These are phyloP conservation scores for Eucalyptus dawsonii DNA, from an alignment of 345 rosid genomes.

Conservation along the genomic window DNA sequence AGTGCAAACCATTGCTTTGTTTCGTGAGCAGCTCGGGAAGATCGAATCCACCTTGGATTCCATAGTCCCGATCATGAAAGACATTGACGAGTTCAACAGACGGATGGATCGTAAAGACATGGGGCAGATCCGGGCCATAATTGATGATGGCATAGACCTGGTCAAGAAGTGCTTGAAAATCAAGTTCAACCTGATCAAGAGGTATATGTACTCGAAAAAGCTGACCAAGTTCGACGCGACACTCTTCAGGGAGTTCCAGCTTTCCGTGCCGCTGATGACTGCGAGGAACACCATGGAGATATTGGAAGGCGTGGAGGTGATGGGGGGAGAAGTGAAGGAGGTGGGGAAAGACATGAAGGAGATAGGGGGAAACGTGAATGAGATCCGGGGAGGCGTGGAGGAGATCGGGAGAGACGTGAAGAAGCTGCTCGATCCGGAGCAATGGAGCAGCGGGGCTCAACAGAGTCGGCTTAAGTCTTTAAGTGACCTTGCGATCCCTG, in stretches of 20 bases:
- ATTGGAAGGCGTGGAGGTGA: not conserved
- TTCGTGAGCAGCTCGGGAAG: not conserved
- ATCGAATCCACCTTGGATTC: not conserved
- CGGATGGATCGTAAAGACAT: not conserved
- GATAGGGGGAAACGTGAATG: not conserved
- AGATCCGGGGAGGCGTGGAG: not conserved
- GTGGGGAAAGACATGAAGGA: no score
- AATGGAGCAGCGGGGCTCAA: not conserved
- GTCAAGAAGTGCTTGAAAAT: not conserved
- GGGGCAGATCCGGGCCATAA: not conserved
- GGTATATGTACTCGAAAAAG: not conserved
- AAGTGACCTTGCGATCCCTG: not conserved
- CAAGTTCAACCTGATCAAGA: rapidly evolving
- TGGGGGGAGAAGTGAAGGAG: not conserved
- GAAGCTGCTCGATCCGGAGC: rapidly evolving
- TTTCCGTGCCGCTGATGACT: rapidly evolving
- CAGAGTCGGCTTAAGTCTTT: not conserved
- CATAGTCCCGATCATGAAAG: not conserved
- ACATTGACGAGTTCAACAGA: not conserved
- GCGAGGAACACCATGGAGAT: not conserved
- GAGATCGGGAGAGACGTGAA: not conserved
- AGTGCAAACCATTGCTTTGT: rapidly evolving
- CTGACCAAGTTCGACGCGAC: not conserved
- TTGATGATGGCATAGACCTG: rapidly evolving
- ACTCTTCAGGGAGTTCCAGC: not conserved